Conservation (phyloP, 352 stramenopile species). For the Thalassiosira sp. region DNA sequence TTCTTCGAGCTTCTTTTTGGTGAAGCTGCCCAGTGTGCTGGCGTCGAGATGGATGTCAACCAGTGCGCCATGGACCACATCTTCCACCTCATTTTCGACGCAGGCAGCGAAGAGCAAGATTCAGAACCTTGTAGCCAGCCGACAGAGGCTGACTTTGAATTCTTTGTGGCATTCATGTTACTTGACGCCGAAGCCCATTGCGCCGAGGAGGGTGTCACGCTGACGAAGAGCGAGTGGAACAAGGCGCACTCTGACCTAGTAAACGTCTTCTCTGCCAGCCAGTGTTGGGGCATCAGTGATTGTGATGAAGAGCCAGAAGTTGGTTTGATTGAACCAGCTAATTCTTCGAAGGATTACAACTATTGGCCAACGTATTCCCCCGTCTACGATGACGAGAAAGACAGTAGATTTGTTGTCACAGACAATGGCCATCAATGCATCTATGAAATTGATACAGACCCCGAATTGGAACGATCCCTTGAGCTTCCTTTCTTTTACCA, state of each 20-base stretch:
- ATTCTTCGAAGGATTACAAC: not conserved
- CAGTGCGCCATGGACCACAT: conserved; percentile 32
- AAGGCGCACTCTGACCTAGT: conserved; percentile 5
- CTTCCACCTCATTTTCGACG: conserved; percentile 9
- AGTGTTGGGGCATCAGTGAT: conserved; percentile 29
- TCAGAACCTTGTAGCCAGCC: conserved; percentile 19
- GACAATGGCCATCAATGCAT: conserved; percentile 15
- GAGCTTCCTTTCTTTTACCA: conserved; percentile 28
- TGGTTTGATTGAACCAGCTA: too few species aligned
- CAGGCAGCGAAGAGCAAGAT: conserved; percentile 6
- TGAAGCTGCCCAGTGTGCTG: conserved; percentile 30
- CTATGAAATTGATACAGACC: not conserved
- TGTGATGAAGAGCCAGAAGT: conserved; percentile 23
- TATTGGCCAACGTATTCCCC: not conserved
- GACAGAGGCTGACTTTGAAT: conserved; percentile 12
- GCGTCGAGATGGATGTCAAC: conserved; percentile 16
- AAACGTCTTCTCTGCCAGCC: conserved; percentile 25
- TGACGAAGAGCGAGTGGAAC: conserved; percentile 9
- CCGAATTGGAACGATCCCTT: not conserved
- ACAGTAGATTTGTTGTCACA: not conserved
- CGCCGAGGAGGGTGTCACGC: not conserved
- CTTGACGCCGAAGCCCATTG: conserved; percentile 4
- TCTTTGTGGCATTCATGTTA: conserved; percentile 22
- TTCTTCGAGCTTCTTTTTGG: conserved; percentile 35
- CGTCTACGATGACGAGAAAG: not conserved